Percentiles rank a stretch among this genome's conserved stretches.
phyloP scores from a whole-genome alignment of 2,329 filamentous ascomycete species.

The Neurospora sp. region DNA sequence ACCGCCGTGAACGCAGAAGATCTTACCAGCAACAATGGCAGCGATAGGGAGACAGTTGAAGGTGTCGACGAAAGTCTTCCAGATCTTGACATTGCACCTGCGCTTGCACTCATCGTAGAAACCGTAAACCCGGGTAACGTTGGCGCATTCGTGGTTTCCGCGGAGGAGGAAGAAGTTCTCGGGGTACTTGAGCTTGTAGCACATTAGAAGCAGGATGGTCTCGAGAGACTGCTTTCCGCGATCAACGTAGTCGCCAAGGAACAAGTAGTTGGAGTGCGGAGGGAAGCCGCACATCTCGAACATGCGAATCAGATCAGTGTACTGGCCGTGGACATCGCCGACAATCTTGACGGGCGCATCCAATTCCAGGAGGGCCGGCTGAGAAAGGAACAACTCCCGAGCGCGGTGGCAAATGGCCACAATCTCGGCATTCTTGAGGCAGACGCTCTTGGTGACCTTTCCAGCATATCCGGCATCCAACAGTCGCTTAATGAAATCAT shows the following conservation, averaged over 20 bases:
- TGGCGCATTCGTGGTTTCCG: conserved; percentile 94
- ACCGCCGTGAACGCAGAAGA: conserved; percentile 94
- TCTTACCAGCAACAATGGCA: conserved; percentile 93
- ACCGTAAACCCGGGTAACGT: conserved; percentile 89
- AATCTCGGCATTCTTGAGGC: conserved; percentile 95
- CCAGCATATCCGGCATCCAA: conserved; percentile 91
- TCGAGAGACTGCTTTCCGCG: conserved; percentile 92
- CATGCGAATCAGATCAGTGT: conserved; percentile 89
- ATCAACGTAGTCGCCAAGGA: conserved; percentile 93
- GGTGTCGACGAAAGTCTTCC: conserved; percentile 95
- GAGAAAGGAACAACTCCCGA: conserved; percentile 79
- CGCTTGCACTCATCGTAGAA: conserved; percentile 99
- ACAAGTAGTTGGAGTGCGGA: conserved; percentile 83
- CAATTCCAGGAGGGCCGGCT: conserved; percentile 85
- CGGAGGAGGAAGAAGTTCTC: conserved; percentile 95
- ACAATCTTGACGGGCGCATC: conserved; percentile 96
- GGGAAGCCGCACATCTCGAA: conserved; percentile 99
- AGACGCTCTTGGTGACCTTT: conserved; percentile 96
- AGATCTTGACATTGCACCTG: conserved; percentile 90
- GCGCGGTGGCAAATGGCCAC: conserved; percentile 84
- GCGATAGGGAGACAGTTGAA: conserved; percentile 95
- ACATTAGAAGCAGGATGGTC: conserved; percentile 83
- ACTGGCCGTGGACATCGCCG: conserved; percentile 92
- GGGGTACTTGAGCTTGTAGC: conserved; percentile 95
- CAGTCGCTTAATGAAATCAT: conserved; percentile 93